Base-by-base conservation (phyloP, 768 basidiomycete species). In the Pleurotus tuber-regium region DNA sequence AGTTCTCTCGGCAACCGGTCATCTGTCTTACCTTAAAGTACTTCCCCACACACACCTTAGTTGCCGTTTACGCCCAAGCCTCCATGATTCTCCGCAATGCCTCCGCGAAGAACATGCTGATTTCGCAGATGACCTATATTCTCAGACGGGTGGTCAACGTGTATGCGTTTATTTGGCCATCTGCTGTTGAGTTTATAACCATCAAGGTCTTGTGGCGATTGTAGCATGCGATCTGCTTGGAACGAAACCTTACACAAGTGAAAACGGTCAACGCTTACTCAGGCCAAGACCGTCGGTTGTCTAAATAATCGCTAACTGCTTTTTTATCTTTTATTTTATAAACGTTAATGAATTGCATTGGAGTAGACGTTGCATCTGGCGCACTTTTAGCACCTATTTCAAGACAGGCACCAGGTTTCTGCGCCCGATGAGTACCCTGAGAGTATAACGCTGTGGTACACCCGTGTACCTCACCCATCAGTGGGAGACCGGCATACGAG, bases 1-100 rank as follows among this genome's bases (percentile, higher is more conserved):
- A 48, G 46, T 48, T 48, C 46, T 48, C 46, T 48, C 46, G 46
- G 46, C 46, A 33, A 18, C 46, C 46, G 46, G 46, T 48, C 46
- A 48, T 48, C 31, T 48, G 46, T 23, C 30, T 44, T 48, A 18
- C 46, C 46, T 31, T 48, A 19, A 12, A 21, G 16, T 19, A 14
- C 23, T 18, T 19, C 40, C 30, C 46, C 46, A 28, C 46, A 48
- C 46, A 24, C 46, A n/a, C 16, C n/a, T 48, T 48, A 48, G 46
- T 33, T 48, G 31, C 46, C 46, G 46, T 35, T 48, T 48, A 31
- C 12, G 46, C 46, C 28, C 43, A 44, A 30, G 7, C 26, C 4
- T 30, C 43, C 26, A 10, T 16, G 10, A 11, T 47, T 16, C 46
- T 35, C 46, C 28, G 46, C 46, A 48, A 48, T 48, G 29, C 30